A percentile compares a stretch with the other conserved stretches of the same genome.
phyloP scores from a whole-genome alignment of 495 filamentous ascomycete genomes.

The Xylaria bambusicola region DNA sequence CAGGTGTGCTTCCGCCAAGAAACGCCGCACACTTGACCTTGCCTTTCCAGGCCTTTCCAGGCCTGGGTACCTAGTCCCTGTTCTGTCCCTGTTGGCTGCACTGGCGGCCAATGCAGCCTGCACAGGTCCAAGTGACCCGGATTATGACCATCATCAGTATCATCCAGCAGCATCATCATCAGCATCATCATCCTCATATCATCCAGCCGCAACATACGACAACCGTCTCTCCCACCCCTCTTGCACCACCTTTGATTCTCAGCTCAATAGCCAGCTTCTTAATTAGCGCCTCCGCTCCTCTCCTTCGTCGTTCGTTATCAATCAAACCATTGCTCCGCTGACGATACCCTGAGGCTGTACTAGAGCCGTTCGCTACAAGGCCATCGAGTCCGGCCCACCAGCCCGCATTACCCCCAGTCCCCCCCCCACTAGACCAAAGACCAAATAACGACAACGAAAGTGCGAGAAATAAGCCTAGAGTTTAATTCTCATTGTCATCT shows the following conservation, averaged over 20 bases:
- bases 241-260: not conserved
- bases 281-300: not conserved
- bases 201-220: not conserved
- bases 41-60: constrained; percentile 8
- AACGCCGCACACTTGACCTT: not conserved
- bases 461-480: constrained; percentile 19
- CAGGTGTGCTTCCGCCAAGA: not conserved
- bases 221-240: not conserved
- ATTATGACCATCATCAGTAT: constrained; percentile 15
- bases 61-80: not conserved
- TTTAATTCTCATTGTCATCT: not conserved
- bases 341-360: constrained; percentile 6
- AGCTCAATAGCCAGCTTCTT: not conserved
- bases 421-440: constrained; percentile 33
- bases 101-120: constrained; percentile 5
- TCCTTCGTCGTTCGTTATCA: not conserved
- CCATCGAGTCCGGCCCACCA: constrained; percentile 23
- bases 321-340: too few relatives aligned
- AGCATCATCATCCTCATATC: not conserved
- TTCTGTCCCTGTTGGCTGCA: not conserved
- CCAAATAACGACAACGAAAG: constrained; percentile 17
- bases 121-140: not conserved
- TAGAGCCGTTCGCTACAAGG: constrained; percentile 22
- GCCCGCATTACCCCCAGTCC: constrained; percentile 21
- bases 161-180: not conserved